Base-by-base conservation (phyloP, 345 rosid genomes). In the Citrus glauca region DNA sequence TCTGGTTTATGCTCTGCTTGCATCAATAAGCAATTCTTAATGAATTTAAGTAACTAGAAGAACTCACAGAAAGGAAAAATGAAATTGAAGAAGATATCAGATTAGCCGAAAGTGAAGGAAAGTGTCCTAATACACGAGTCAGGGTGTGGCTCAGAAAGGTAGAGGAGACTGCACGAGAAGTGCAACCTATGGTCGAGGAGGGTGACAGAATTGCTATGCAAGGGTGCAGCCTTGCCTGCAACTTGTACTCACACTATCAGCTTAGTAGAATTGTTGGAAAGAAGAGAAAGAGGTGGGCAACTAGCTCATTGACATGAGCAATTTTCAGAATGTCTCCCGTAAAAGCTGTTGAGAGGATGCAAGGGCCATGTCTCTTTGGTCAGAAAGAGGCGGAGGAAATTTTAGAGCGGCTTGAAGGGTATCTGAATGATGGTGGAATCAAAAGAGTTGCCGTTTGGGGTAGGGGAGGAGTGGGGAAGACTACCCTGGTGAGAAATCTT, bases 401-500 rank as follows among this genome's bases (percentile, higher is more conserved):
- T 74, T 74, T 82, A 50, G 35, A 56, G 73, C 30, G 20, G 74
- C 78, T 83, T 28, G 24, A 73, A 56, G 72, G 60, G 7, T 73
- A 57, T 50, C 45, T 76, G 67, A 14, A 77, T n/a, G 72, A 78
- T 30, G 45, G 53, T 14, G 30, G 17, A 16, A 64, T 84, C 17
- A 68, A 62, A 61, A 78, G 76, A 72, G 68, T 81, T n/a, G 84
- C 74, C 19, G 79, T 81, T 7, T 79, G 80, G 78, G 84, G 84
- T 4, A 78, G 79, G 76, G 84, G 82, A 8, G 82, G 87, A 17
- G 64, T 84, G 2, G 82, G 82, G 24, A 84, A 81, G 84, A 84
- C 82, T 6, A 78, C 80, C 27, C 27, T 25, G 1, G 27, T 25
- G 27, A 25, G 27, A 25, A 25, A 25, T 25, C 27, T 25, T 25